These are phyloP conservation scores for Podaxis sp. DNA, from an alignment of 768 basidiomycete genomes.

Conservation along the genomic window DNA sequence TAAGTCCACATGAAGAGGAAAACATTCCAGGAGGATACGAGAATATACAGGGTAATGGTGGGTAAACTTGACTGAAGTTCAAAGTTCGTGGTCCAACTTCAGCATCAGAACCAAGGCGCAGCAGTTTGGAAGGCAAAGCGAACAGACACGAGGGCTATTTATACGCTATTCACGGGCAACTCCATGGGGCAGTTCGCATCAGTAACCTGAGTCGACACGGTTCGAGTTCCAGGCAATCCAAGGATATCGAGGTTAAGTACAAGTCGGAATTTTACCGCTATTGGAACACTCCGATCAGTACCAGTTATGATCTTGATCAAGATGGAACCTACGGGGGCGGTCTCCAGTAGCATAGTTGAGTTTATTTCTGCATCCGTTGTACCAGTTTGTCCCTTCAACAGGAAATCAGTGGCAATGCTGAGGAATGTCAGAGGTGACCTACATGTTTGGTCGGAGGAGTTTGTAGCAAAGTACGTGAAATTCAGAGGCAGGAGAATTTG, in stretches of 20 bases:
- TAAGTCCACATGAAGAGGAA: background rate
- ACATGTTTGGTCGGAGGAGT: constrained; percentile 86
- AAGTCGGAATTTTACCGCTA: constrained; percentile 65
- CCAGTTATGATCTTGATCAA: background rate
- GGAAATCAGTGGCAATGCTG: constrained; percentile 11
- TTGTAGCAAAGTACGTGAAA: constrained; percentile 80
- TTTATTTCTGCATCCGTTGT: constrained; percentile 72
- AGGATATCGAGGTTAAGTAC: constrained; percentile 65
- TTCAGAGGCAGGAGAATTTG: constrained; percentile 73
- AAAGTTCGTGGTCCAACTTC: background rate
- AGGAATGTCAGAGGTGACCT: constrained; percentile 23
- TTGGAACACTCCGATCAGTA: background rate
- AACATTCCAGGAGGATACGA: background rate
- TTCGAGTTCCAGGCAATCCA: constrained; percentile 58
- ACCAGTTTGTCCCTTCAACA: constrained; percentile 66
- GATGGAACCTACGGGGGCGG: constrained; percentile 54
- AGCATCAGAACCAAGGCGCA: background rate
- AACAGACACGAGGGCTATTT: constrained; percentile 18
- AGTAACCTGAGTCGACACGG: constrained; percentile 55
- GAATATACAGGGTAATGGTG: background rate
- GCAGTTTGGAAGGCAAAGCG: background rate
- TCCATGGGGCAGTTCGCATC: constrained; percentile 72
- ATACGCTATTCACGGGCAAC: constrained; percentile 53
- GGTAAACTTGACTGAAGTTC: background rate
- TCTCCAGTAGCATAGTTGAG: constrained; percentile 46